Evolutionary conservation across 2,329 filamentous ascomycete genomes (phyloP).

Genomic region (Neonectria faginata): DNA sequence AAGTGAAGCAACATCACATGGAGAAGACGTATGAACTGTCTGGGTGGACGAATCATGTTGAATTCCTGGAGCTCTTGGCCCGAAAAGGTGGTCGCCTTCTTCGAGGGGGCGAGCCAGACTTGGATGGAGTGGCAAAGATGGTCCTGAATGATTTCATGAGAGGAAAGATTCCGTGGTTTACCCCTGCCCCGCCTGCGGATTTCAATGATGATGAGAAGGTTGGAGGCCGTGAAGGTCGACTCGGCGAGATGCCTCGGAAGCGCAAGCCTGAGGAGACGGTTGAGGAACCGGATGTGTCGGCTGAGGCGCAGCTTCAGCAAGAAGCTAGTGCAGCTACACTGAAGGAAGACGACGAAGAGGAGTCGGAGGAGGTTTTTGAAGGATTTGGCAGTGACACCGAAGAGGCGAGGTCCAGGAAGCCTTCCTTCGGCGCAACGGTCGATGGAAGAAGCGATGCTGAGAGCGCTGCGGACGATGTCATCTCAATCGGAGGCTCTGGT

Average conservation of each 20-base stretch:
- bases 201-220: conserved; percentile 63
- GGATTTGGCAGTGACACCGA: conserved; percentile 53
- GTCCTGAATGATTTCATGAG: conserved; percentile 95
- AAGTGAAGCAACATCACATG: conserved; percentile 87
- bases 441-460: conserved; percentile 54
- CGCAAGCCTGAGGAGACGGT: conserved; percentile 72
- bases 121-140: conserved; percentile 96
- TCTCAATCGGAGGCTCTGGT: conserved; percentile 47
- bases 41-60: conserved; percentile 79
- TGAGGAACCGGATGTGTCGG: conserved; percentile 54
- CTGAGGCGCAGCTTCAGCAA: conserved; percentile 45
- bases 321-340: conserved; percentile 43
- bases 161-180: conserved; percentile 97
- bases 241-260: conserved; percentile 90
- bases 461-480: conserved; percentile 55
- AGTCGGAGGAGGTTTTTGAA: conserved; percentile 55
- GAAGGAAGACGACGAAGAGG: conserved; percentile 48
- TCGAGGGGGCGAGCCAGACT: conserved; percentile 92
- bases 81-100: conserved; percentile 88
- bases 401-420: conserved; percentile 47
- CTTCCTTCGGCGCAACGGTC: conserved; percentile 47
- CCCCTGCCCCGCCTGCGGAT: conserved; percentile 75
- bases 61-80: conserved; percentile 88
- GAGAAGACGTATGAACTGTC: conserved; percentile 93
- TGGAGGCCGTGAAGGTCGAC: conserved; percentile 79